A percentile compares a stretch with the other conserved stretches of the same genome.
phyloP scores from a whole-genome alignment of 257 asterid genomes.

The Nicotiana tomentosiformis region DNA sequence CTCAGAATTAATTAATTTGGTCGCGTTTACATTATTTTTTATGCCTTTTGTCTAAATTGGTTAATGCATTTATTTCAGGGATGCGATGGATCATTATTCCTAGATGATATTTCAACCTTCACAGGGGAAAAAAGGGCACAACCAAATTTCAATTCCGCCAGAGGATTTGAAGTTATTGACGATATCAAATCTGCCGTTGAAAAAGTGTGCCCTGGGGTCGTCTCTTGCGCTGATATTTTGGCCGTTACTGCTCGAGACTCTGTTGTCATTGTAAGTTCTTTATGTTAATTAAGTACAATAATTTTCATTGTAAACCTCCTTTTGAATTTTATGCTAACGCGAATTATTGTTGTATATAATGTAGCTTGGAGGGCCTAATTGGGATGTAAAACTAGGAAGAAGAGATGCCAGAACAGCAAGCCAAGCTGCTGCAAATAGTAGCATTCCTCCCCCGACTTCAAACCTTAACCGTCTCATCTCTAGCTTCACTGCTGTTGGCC shows the following conservation, averaged over 20 bases:
- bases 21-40: not conserved
- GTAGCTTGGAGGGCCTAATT: slow-evolving; percentile 77
- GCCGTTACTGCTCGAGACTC: slow-evolving; percentile 81
- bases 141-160: slow-evolving; percentile 59
- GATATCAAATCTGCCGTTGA: slow-evolving; percentile 71
- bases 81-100: slow-evolving; percentile 82
- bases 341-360: not conserved
- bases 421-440: slow-evolving; percentile 60
- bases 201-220: slow-evolving; percentile 55
- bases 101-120: slow-evolving; percentile 74
- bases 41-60: not conserved
- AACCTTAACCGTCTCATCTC: slow-evolving; percentile 63
- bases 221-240: slow-evolving; percentile 78
- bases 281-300: not conserved
- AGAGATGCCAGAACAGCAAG: slow-evolving; percentile 83
- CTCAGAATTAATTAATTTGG: not conserved
- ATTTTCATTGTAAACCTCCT: not conserved
- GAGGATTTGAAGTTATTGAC: slow-evolving; percentile 82
- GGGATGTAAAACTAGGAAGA: slow-evolving; percentile 75
- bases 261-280: slow-evolving; percentile 41
- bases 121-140: slow-evolving; percentile 69
- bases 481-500: slow-evolving; percentile 56
- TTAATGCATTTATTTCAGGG: slow-evolving; percentile 38
- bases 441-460: slow-evolving; percentile 83
- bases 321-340: not conserved